phyloP scores from a whole-genome alignment of 1,284 basidiomycete species.

The Flammula alnicola region DNA sequence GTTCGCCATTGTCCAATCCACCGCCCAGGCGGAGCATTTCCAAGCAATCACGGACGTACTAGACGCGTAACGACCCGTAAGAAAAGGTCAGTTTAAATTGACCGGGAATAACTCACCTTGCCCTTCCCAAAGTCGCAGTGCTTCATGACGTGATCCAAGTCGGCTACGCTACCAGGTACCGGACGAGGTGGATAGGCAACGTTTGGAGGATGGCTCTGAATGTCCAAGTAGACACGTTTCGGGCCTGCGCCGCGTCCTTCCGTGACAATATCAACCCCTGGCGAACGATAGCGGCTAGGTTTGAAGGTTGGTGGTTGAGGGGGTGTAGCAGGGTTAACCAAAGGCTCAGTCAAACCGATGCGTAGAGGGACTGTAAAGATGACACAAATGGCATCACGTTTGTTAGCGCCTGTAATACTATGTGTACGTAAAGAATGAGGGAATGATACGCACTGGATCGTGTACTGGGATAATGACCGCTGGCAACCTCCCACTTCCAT shows the following conservation, averaged over 20 bases:
- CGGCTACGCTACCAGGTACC: constrained; percentile 64
- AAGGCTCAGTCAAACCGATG: constrained; percentile 51
- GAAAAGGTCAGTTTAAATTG: neutral
- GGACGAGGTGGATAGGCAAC: constrained; percentile 70
- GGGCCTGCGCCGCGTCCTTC: constrained; percentile 58
- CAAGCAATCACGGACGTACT: constrained; percentile 81
- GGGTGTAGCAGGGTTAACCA: constrained; percentile 61
- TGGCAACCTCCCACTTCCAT: constrained; percentile 81
- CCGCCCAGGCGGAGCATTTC: constrained; percentile 77
- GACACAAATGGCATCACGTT: no score
- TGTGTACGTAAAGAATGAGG: no score
- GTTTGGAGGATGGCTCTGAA: constrained; percentile 51
- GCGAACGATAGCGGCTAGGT: constrained; percentile 41
- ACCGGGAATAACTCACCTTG: constrained; percentile 54
- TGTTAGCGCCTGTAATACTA: no score
- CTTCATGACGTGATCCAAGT: constrained; percentile 74
- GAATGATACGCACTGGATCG: constrained; percentile 51
- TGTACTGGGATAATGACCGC: constrained; percentile 73
- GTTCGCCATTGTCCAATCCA: constrained; percentile 68
- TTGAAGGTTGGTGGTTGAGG: constrained; percentile 35
- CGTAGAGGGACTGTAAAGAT: constrained; percentile 55
- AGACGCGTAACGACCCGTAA: constrained; percentile 2
- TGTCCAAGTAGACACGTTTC: constrained; percentile 63
- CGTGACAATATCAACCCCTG: constrained; percentile 37
- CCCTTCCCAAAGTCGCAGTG: constrained; percentile 72